A percentile compares a stretch with the other conserved stretches of the same genome.
Evolutionary conservation across 1,284 basidiomycete genomes (phyloP).

Genomic region (Cutaneotrichosporon sp.): DNA sequence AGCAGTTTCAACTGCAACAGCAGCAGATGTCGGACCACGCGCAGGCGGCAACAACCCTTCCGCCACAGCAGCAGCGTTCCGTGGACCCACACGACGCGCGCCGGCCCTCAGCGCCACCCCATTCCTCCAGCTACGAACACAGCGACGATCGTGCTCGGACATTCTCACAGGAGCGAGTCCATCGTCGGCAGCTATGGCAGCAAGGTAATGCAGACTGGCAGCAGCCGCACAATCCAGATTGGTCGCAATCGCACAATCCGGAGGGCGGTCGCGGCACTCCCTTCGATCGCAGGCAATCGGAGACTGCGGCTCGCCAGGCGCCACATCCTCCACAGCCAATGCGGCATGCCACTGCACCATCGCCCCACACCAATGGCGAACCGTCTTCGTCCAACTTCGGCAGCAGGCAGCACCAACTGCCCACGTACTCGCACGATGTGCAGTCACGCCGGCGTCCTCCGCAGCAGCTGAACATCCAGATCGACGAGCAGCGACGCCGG

Average conservation of each 20-base stretch:
- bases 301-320: neutral
- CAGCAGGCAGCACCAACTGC: constrained; percentile 1
- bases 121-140: no score
- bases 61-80: no score
- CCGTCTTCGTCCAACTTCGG: neutral
- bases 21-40: constrained; percentile 37
- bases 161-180: no score
- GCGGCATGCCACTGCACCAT: neutral
- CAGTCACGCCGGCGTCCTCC: no score
- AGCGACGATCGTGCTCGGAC: no score
- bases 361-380: neutral
- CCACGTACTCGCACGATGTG: neutral
- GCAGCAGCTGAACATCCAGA: neutral
- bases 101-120: no score
- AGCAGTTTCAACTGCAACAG: constrained; percentile 35
- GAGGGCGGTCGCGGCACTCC: neutral
- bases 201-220: no score
- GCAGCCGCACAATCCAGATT: no score
- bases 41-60: no score
- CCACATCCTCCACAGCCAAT: neutral
- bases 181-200: no score
- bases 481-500: no score
- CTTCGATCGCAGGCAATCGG: neutral
- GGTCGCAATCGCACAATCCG: neutral
- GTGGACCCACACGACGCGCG: no score